Percentiles rank a stretch among this genome's conserved stretches.
Conservation (phyloP, 2,329 filamentous ascomycete genomes). For the Colletotrichum lindemuthianum region DNA sequence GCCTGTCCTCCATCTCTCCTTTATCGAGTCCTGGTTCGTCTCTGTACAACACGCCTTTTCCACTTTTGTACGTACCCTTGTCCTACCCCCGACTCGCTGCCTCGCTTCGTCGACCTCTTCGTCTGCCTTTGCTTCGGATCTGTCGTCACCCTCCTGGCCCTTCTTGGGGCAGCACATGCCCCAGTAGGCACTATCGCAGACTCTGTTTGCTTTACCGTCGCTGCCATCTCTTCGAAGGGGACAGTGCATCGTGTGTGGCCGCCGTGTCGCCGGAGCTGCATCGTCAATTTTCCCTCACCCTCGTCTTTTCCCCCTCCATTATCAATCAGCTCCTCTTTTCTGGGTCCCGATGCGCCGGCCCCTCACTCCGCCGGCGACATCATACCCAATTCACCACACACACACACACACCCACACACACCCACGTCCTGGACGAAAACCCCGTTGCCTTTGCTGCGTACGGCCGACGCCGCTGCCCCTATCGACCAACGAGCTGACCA, state of each 20-base stretch:
- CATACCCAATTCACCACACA: conserved; percentile 15
- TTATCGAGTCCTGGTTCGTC: conserved; percentile 1
- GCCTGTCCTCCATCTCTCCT: conserved; percentile 16
- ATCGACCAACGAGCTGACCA: conserved; percentile 10
- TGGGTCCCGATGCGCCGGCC: conserved; percentile 33
- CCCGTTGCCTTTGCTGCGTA: not conserved
- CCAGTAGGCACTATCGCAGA: no score
- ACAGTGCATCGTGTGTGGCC: not conserved
- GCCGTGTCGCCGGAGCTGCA: conserved; percentile 9
- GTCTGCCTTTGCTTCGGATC: no score
- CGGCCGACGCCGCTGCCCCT: conserved; percentile 3
- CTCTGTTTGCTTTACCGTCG: no score
- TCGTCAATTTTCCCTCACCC: conserved; percentile 27
- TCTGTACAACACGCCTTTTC: conserved; percentile 27
- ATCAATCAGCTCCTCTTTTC: conserved; percentile 35
- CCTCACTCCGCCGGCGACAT: conserved; percentile 32
- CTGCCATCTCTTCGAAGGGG: not conserved
- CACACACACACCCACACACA: not conserved
- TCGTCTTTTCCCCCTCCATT: conserved; percentile 17
- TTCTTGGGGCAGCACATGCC: no score
- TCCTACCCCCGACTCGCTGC: conserved; percentile 22
- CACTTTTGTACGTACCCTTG: conserved; percentile 34
- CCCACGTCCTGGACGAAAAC: not conserved
- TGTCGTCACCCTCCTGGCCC: no score
- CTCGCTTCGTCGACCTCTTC: not conserved